Base-by-base conservation (phyloP, 805 yeast genomes). In the Cyberlindnera petersonii region DNA sequence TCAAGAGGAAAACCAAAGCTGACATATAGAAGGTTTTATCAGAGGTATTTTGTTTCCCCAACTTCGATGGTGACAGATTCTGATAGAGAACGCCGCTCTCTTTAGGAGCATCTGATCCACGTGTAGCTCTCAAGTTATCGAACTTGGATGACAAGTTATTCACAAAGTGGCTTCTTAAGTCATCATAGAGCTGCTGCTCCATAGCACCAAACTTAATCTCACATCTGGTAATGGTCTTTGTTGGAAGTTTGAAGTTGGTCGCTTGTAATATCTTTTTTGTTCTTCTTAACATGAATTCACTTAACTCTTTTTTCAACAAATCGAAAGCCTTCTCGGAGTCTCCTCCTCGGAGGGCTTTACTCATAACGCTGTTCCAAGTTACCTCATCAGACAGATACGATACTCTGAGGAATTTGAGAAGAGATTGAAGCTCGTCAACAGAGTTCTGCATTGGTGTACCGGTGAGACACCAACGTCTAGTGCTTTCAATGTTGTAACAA, bases 391-490 rank as follows among this genome's bases (percentile, higher is more conserved):
- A 40, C 15, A 52, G 43, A 11, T 40, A 37, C 6, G 68, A 59
- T 2, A 68, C 66, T 44, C 68, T 57, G 26, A 68, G 47, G 49
- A 73, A 79, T 19, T 58, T 45, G 26, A 79, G 58, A 17, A 77
- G 55, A 1, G 83, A 67, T 47, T 68, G 72, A 13, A 79, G 55
- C 36, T 79, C 86, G 31, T 63, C 69, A 34, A 75, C 60, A 26
- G 62, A 64, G 47, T 79, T 79, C 56, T 79, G 85, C 27, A 79
- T 56, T 0, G 85, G 86, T 0, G 86, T 79, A 37, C 86, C 86
- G 2, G 83, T 75, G 5, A 79, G 60, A 21, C 77, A 69, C 81
- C 83, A 77, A 32, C 82, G 61, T 39, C 70, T 68, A 1, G 49
- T 39, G 17, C 75, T 56, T 20, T 63, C 52, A 7, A 80, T 39